Evolutionary conservation across 495 filamentous ascomycete genomes (phyloP), one percentile per base, ranked within the genome.

Genomic region (Bacidia rubella): DNA sequence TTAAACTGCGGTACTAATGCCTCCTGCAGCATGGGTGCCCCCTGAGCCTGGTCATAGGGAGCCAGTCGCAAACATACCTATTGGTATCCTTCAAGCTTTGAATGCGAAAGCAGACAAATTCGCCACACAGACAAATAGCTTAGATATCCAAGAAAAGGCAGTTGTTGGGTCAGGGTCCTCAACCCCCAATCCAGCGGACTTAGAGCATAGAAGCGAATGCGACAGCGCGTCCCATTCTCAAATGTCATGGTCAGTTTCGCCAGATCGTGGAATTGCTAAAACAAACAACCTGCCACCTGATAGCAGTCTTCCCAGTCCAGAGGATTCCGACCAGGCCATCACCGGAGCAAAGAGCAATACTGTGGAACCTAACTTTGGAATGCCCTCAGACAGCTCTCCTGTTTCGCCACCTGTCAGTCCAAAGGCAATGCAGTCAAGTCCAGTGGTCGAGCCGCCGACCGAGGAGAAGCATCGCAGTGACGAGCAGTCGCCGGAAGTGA

Each of bases 31-130:
- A 51, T 62, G 60, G 60, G 11, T 58, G 35, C 60, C 60, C 9
- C 42, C 60, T 2, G 44, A 58, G 39, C 60, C 57, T 41, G 57
- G 60, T 26, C 60, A 55, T 10, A 45, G 56, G 24, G 49, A 38
- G 21, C 63, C 63, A 11, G 43, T 55, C n/a, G 58, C 60, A 51
- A 59, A 63, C 39, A 35, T 66, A 41, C 63, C 63, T 5, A 54
- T 58, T 15, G 32, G 48, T 23, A 54, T 62, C 23, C 56, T 63
- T 19, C 19, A 58, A 50, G 42, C 40, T n/a, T 44, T 64, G 19
- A 58, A 58, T 43, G 54, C 19, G 27, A 50, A 50, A 25, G 60
- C 60, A 17, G 44, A 55, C 7, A 20, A 23, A 21, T 20, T 17
- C 43, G 42, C 25, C 15, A 50, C 23, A 17, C 50, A 29, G 35